Evolutionary conservation across 148 eudicot genomes (phyloP).

Genomic region (Pouteria glomerata): DNA sequence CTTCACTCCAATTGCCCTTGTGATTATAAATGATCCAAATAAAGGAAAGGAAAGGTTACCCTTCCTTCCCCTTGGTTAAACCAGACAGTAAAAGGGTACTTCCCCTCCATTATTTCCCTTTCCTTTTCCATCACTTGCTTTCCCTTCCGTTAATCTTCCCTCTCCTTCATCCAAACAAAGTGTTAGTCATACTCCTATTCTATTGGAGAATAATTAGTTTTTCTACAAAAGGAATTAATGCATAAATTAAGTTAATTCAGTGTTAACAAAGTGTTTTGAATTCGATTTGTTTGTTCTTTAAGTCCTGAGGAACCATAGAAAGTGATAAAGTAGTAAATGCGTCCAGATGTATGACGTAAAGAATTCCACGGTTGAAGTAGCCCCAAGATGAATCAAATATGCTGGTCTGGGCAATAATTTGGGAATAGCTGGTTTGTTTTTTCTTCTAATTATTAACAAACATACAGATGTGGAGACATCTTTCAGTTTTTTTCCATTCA

Average conservation of each 20-base stretch:
- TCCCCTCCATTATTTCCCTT: no score
- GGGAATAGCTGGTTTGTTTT: neutral
- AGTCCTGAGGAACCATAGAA: neutral
- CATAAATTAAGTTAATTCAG: neutral
- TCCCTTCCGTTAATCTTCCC: no score
- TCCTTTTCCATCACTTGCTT: no score
- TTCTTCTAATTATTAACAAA: neutral
- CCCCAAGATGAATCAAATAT: neutral
- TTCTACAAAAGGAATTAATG: neutral
- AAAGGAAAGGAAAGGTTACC: no score
- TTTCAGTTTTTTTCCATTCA: neutral
- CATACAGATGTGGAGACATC: neutral
- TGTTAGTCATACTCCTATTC: neutral
- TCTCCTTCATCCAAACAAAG: neutral
- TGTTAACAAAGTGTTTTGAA: no score
- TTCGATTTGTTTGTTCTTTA: neutral
- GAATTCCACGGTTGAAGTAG: neutral
- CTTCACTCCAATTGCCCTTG: no score
- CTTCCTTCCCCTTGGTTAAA: no score
- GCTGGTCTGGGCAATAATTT: neutral
- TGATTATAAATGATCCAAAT: no score
- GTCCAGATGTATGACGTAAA: neutral
- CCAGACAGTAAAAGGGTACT: no score
- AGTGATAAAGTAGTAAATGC: neutral
- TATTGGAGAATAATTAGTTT: neutral